Evolutionary conservation across 2,329 filamentous ascomycete species (phyloP), one percentile per base, ranked within the genome.

Genomic region (Fusarium decemcellulare): DNA sequence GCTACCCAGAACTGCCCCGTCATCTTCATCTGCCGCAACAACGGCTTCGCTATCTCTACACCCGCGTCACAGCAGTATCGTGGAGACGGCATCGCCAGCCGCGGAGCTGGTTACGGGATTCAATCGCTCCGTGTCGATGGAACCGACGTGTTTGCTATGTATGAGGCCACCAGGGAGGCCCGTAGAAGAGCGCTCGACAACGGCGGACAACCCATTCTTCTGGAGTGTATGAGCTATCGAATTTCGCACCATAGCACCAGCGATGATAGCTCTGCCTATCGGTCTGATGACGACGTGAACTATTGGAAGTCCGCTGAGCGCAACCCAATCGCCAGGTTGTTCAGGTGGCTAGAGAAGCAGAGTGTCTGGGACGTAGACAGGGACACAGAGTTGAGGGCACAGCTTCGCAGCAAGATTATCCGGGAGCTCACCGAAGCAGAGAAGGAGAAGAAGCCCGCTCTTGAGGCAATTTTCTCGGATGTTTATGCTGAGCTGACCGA

Each of bases 51-150:
- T 6, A 96, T 96, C 65, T 92, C 90, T 1, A 95, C 93, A 0
- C 92, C 93, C 0, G 95, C 93, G 0, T 82, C 93, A 5, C 93
- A 96, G 74, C 93, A 96, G 74, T 96, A 96, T 78, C 88, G 92
- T 5, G 93, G 93, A 9, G 93, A 96, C 72, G 93, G 93, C 8
- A 95, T 96, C 70, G 93, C 93, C 5, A 92, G 90, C 44, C 87
- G 93, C 32, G 93, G 93, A 15, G 85, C 93, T 9, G 93, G 93
- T 0, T 96, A 96, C 76, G 93, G 93, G 16, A 95, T 96, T 72
- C 92, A 94, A 70, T 95, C 93, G 0, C 90, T 96, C 60, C 87
- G 93, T 27, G 93, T 96, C 0, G 93, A 96, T 75, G 93, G 93
- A 6, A 96, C 95, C 75, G 93, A 96, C 74, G 91, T 96, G 70